Base-by-base conservation (phyloP, 768 basidiomycete species). In the Peribolospora baueri region DNA sequence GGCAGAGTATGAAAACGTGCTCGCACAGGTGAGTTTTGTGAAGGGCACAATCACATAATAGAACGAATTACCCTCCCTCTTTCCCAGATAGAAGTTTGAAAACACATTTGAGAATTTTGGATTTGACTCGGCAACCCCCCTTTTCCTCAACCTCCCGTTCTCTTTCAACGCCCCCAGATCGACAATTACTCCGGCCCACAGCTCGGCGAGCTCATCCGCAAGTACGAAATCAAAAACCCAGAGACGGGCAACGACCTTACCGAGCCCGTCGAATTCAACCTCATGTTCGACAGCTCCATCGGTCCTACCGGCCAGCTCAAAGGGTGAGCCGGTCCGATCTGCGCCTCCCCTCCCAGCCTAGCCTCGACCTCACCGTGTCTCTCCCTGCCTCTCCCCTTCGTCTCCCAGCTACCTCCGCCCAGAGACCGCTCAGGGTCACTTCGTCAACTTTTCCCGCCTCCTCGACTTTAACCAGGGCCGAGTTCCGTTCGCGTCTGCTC, bases 381-480 rank as follows among this genome's bases (percentile, higher is more conserved):
- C 9, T 11, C 50, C 11, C 47, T 2, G 13, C 14, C 55, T 47
- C 25, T 14, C 11, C 13, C 6, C 54, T 14, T 42, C 42, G 37
- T 48, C 42, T 47, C 42, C 8, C 62, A 88, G 88, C 49, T 97
- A 77, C 70, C 80, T 98, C 53, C 87, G 93, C 25, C 93, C 93
- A 1, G 93, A 97, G 68, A 98, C 93, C 0, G 91, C 93, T 0
- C 91, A 97, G 65, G 87, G 91, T 54, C 93, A 97, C 68, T 98
- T 97, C 74, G 78, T 97, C 66, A 97, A 97, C 74, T 98, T 98
- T 72, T 79, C 80, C 59, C 83, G 91, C 13, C 75, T 97, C 40
- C 81, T 97, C 56, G 93, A 95, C 50, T 97, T 91, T 76, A 97
- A 97, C 74, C 93, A 97, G 66, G 84, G 86, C 9, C 81, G 84